Evolutionary conservation across 306 rosid genomes (phyloP).

Genomic region (Sicyos baderoa): DNA sequence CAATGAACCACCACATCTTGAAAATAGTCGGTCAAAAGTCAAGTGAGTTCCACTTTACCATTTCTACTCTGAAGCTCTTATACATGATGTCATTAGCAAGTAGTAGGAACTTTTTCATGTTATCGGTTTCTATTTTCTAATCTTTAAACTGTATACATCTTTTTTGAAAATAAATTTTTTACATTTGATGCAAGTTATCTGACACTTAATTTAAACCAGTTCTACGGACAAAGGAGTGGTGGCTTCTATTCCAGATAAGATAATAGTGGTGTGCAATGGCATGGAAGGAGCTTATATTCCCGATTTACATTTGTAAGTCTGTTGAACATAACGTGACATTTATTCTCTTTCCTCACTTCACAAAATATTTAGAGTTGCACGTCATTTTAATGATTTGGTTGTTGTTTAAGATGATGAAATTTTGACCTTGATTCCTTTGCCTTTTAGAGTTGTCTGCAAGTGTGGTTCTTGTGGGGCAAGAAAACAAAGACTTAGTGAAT

Average conservation of each 20-base stretch:
- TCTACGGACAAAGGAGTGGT: slow-evolving; percentile 30
- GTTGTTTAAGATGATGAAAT: slow-evolving; percentile 3
- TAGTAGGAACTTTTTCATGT: background rate
- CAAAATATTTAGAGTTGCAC: background rate
- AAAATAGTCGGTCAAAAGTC: slow-evolving; percentile 33
- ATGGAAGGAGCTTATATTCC: slow-evolving; percentile 81
- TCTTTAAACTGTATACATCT: background rate
- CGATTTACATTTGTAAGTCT: slow-evolving; percentile 75
- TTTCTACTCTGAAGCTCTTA: background rate
- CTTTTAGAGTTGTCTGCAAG: slow-evolving; percentile 61
- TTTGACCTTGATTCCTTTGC: slow-evolving; percentile 15
- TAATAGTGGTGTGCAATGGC: slow-evolving; percentile 87
- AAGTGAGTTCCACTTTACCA: slow-evolving; percentile 37
- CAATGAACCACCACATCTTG: slow-evolving; percentile 35
- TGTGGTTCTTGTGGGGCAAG: slow-evolving; percentile 72
- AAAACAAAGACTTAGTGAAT: slow-evolving; percentile 79
- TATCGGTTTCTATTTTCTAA: background rate
- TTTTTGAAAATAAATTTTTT: background rate
- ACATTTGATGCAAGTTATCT: background rate
- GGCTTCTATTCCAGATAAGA: slow-evolving; percentile 40
- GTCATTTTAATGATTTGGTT: background rate
- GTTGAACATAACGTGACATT: background rate
- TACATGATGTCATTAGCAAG: background rate
- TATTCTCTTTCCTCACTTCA: background rate
- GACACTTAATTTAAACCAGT: slow-evolving; percentile 34